Evolutionary conservation across 495 filamentous ascomycete species (phyloP).

Genomic region (Filosporella fistucella): DNA sequence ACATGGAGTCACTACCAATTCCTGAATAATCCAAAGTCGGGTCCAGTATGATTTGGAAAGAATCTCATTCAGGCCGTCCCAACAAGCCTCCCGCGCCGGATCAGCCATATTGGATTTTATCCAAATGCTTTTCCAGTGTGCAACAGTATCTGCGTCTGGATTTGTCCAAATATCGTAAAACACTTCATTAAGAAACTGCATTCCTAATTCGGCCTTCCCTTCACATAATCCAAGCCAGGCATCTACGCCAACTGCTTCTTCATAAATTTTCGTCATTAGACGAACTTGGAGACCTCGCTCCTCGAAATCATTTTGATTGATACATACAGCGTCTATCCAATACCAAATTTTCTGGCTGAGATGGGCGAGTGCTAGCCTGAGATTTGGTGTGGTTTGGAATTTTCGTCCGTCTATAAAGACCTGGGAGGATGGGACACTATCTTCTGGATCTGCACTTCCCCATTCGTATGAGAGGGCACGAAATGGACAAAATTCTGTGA

Average conservation of each 20-base stretch:
- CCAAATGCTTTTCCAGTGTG: neutral
- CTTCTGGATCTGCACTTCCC: slow-evolving; percentile 5
- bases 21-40: slow-evolving; percentile 11
- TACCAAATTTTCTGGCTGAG: slow-evolving; percentile 5
- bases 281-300: slow-evolving; percentile 24
- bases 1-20: slow-evolving; percentile 2
- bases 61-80: slow-evolving; percentile 1
- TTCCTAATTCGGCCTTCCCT: neutral
- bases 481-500: slow-evolving; percentile 3
- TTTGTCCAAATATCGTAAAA: too few relatives aligned
- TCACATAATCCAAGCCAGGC: slow-evolving; percentile 20
- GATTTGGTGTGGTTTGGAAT: slow-evolving; percentile 3
- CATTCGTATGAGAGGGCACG: slow-evolving; percentile 15
- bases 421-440: neutral
- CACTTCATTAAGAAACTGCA: neutral
- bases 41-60: slow-evolving; percentile 2
- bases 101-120: neutral
- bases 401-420: slow-evolving; percentile 7
- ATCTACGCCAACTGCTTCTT: slow-evolving; percentile 17
- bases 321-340: slow-evolving; percentile 28
- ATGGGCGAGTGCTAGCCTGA: slow-evolving; percentile 4
- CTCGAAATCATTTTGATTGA: slow-evolving; percentile 24
- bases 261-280: slow-evolving; percentile 24
- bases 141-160: neutral
- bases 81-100: neutral